Evolutionary conservation across 1,284 basidiomycete species (phyloP), one percentile per base, ranked within the genome.

Genomic region (Mycena sp.): DNA sequence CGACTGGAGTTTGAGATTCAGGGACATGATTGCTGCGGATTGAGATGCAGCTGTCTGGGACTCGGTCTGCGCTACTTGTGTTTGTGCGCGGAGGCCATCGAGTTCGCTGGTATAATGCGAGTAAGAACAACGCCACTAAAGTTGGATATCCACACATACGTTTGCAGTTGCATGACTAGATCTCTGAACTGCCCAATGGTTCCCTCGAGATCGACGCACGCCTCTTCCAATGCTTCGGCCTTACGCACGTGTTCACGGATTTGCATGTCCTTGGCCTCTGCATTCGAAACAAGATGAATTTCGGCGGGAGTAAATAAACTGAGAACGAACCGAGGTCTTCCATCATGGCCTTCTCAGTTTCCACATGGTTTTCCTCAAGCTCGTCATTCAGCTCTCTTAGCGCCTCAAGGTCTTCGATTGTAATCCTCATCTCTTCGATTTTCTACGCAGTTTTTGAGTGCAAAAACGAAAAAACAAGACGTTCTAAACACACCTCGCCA

Each of bases 331-430:
- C 91, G 43, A 99, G 85, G 61, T 98, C 96, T 59, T 94, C 94
- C 71, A 96, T 91, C 67, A 99, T 79, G 41, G 92, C 88, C 77
- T 94, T 95, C 79, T 99, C 97, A 0, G 95, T 95, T 77, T 98
- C 97, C 7, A 94, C 76, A 70, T 99, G 97, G 72, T 94, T 95
- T 78, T 99, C 97, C 76, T 99, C 98, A 3, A 99, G 85, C 78
- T 99, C 98, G 69, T 99, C 97, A 67, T 91, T 95, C 58, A 99
- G 89, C 71, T 99, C 96, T 76, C 96, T 95, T 53, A 99, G 86
- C 14, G 96, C 90, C 73, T 99, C 97, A 16, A 98, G 87, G 73
- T 99, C 97, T 73, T 99, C 97, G 54, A 99, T 95, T 0, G 93
- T 94, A 58, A 94, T 91, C 38, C 61, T 56, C 91, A 99, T 96